Base-by-base conservation (phyloP, 1,284 basidiomycete species). In the Ganoderma sinense region DNA sequence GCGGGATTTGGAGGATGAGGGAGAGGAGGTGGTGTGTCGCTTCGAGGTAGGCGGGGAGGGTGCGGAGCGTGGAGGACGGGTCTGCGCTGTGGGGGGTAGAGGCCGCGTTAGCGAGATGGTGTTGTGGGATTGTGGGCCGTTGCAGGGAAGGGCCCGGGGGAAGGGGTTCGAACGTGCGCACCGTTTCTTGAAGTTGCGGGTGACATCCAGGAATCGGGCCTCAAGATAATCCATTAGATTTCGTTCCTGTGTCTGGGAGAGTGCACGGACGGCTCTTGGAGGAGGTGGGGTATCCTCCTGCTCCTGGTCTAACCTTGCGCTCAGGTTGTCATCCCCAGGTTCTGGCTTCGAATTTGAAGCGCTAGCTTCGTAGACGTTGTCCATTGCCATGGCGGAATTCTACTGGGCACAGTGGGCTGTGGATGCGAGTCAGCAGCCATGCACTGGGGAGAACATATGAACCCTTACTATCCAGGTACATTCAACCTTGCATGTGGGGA, bases 181-280 rank as follows among this genome's bases (percentile, higher is more conserved):
- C 92, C 92, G 87, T 80, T 92, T 94, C 80, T 91, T 93, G 81
- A 85, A 92, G 45, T 87, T 86, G 29, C 91, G 81, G 31, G 86
- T 91, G 41, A 93, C 80, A 18, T 90, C 84, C 20, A 93, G 81
- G 70, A 93, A 88, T 65, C 84, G 78, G 18, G 87, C 87, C 63
- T 94, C 92, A 4, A 94, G 80, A 75, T 87, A 91, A 20, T 87
- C 86, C 10, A 90, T 80, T 0, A 92, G 81, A 69, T 86, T 88
- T 36, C 88, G 84, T 76, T 94, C 92, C 79, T 94, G 92, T 7
- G 55, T 61, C 7, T 62, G 61, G 2, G 66, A 67, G 6, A 71
- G 43, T 31, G 67, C 53, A 18, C 33, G 72, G 16, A 68, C 64
- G 4, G 43, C 3, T 23, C 39, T 56, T 7, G 55, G 51, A 8